phyloP scores from a whole-genome alignment of 345 rosid genomes.

The Salix purpurea region DNA sequence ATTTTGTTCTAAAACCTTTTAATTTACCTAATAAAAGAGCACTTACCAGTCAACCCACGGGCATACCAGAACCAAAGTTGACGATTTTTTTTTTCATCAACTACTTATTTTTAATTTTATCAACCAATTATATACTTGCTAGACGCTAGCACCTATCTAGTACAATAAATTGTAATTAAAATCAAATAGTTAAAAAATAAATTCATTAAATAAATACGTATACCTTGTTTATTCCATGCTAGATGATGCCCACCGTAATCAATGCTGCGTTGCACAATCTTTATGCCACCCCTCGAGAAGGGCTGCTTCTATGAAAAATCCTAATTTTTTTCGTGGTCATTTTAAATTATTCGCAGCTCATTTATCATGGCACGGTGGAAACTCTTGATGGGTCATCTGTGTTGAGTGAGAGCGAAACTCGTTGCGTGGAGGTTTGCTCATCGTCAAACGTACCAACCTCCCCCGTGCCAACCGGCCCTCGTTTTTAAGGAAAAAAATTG shows the following conservation, averaged over 20 bases:
- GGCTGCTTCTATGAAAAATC: neutral
- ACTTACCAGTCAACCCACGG: no score
- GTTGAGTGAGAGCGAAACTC: no score
- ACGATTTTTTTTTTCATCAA: no score
- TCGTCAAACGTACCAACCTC: neutral
- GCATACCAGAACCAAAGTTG: no score
- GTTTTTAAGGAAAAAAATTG: no score
- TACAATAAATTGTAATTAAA: no score
- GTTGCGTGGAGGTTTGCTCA: neutral
- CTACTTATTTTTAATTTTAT: no score
- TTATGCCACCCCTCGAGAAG: neutral
- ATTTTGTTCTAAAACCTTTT: no score
- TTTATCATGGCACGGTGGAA: neutral
- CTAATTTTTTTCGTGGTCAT: neutral
- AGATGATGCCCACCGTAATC: neutral
- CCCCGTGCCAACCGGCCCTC: conserved; percentile 6
- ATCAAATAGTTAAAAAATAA: no score
- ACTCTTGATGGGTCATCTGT: neutral
- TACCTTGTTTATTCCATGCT: neutral
- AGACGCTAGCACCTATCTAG: no score
- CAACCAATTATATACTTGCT: no score
- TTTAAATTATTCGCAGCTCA: neutral
- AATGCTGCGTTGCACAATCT: neutral
- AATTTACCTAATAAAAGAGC: no score
- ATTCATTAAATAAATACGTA: neutral